Base-by-base conservation (phyloP, 2,329 filamentous ascomycete genomes). In the Colletotrichum musae region DNA sequence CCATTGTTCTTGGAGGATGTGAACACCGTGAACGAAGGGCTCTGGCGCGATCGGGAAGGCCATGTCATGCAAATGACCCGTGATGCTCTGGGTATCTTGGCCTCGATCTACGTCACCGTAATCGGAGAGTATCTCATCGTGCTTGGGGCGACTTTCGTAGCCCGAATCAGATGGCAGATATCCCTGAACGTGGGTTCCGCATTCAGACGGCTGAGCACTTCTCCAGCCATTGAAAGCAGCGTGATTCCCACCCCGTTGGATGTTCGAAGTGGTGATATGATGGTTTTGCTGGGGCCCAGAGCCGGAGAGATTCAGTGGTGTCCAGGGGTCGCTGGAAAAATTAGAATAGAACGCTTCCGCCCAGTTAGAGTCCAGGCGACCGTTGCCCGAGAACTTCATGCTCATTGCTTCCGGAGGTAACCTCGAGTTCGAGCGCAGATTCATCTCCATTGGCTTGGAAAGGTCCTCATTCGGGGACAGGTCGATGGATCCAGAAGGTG, bases 291-390 rank as follows among this genome's bases (percentile, higher is more conserved):
- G 79, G 32, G 77, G 67, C 32, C 75, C 75, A 28, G 78, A 18
- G 13, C 47, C 24, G 36, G 74, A 24, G 78, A 74, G 16, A 79
- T 73, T 21, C 72, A 76, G 77, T n/a, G 80, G 81, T 21, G 78
- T 75, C 84, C 84, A 87, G 58, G 85, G 85, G 72, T 84, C 79
- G 21, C 66, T 74, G 7, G 72, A 67, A 69, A 81, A 84, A 78
- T 82, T 85, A 63, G 78, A 67, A n/a, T 67, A 21, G 36, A 76
- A 76, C 51, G 74, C 51, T 24, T 24, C 21, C 21, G 21, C 70
- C 66, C 54, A 81, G 18, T 36, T 61, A 6, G 36, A 24, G 21
- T 43, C 58, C 7, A 36, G 32, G 26, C 51, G 28, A 39, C n/a
- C 39, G 41, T 24, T n/a, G 15, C n/a, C 45, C 15, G 16, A 24